These are phyloP conservation scores for Hymenoscyphus scutula DNA, from an alignment of 2,329 filamentous ascomycete genomes.

Conservation along the genomic window DNA sequence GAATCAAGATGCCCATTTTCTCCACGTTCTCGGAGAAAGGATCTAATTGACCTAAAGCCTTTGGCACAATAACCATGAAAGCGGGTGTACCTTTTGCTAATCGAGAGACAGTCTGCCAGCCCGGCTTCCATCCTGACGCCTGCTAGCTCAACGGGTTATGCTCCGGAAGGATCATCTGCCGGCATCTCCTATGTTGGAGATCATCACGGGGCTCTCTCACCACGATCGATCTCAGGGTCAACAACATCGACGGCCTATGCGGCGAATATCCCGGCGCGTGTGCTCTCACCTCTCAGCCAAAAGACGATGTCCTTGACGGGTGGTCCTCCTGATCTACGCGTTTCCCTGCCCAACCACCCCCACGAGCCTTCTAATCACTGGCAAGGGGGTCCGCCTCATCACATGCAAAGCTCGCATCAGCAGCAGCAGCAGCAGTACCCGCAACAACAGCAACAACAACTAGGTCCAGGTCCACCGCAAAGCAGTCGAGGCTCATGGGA, in stretches of 20 bases:
- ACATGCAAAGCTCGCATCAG: conserved; percentile 31
- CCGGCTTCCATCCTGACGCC: conserved; percentile 37
- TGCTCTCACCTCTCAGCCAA: conserved; percentile 32
- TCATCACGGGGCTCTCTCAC: conserved; percentile 35
- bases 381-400: conserved; percentile 29
- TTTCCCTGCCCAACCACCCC: conserved; percentile 27
- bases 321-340: conserved; percentile 34
- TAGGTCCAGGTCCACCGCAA: conserved; percentile 21
- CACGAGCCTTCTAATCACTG: conserved; percentile 31
- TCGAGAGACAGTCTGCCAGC: conserved; percentile 33
- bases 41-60: too few species aligned
- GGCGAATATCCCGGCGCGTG: conserved; percentile 28
- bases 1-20: too few species aligned
- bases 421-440: conserved; percentile 30
- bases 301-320: conserved; percentile 29
- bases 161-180: conserved; percentile 30
- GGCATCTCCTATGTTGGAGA: conserved; percentile 31
- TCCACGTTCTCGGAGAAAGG: too few species aligned
- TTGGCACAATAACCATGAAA: too few species aligned
- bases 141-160: conserved; percentile 35
- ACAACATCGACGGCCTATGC: conserved; percentile 31
- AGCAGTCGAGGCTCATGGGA: conserved; percentile 34
- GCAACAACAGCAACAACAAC: too few species aligned
- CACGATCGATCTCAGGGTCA: conserved; percentile 34
- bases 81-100: conserved; percentile 16